Evolutionary conservation across 129 eudicot genomes (phyloP).

Genomic region (Tagetes erecta): DNA sequence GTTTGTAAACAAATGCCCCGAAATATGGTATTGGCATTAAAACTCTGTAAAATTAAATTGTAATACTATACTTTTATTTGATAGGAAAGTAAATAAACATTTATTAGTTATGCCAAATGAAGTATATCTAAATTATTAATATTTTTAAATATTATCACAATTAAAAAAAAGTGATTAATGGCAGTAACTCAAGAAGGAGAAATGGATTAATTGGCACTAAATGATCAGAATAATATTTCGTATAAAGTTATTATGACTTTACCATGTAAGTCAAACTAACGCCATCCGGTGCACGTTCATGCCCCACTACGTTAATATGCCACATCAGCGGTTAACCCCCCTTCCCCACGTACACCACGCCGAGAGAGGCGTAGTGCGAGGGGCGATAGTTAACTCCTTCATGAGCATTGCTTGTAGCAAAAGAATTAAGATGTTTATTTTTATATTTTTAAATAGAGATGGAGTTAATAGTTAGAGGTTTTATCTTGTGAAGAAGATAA

Average conservation of each 20-base stretch:
- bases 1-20: slow-evolving; percentile 2
- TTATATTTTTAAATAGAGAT: too few species aligned
- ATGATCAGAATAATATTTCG: background rate
- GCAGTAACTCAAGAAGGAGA: background rate
- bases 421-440: too few species aligned
- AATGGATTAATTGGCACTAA: background rate
- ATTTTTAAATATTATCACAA: background rate
- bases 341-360: too few species aligned
- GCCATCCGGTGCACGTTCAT: too few species aligned
- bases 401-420: too few species aligned
- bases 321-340: too few species aligned
- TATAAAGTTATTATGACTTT: background rate
- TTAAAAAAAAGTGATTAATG: background rate
- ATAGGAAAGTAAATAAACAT: background rate
- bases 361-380: too few species aligned
- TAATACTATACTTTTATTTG: background rate
- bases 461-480: too few species aligned
- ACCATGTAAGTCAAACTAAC: slow-evolving; percentile 20
- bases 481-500: too few species aligned
- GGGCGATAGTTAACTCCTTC: too few species aligned
- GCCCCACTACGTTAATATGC: too few species aligned
- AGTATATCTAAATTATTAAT: background rate
- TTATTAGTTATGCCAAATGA: background rate
- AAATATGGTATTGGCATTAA: background rate
- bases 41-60: background rate